phyloP scores from a whole-genome alignment of 1,284 basidiomycete genomes.

The Austropuccinia psidii region DNA sequence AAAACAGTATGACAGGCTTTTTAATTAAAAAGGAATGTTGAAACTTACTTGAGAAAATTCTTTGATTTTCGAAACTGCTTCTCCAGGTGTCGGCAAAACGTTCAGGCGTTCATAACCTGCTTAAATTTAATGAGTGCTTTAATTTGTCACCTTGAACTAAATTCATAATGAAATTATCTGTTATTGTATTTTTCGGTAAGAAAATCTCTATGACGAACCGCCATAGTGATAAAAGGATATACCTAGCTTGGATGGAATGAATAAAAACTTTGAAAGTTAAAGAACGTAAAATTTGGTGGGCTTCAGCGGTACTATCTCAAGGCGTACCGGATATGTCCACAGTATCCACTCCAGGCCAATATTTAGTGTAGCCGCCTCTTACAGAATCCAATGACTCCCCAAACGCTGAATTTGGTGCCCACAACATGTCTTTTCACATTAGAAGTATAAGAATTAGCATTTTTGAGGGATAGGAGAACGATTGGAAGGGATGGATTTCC shows the following conservation, averaged over 20 bases:
- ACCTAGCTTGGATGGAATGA: neutral
- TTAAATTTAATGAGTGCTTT: neutral
- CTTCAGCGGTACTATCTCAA: neutral
- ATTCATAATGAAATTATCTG: neutral
- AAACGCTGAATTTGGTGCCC: conserved; percentile 28
- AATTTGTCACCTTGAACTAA: neutral
- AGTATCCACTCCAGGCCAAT: conserved; percentile 28
- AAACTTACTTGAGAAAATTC: conserved; percentile 23
- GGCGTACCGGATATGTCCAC: conserved; percentile 33
- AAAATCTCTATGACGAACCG: neutral
- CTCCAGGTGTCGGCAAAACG: neutral
- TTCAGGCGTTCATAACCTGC: conserved; percentile 14
- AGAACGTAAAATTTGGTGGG: neutral
- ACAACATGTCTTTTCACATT: conserved; percentile 2
- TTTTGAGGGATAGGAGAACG: neutral
- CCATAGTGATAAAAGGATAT: conserved; percentile 36
- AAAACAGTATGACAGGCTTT: too few species aligned
- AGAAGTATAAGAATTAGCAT: neutral
- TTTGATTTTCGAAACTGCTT: conserved; percentile 20
- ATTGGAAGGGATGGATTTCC: neutral
- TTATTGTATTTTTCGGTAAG: neutral
- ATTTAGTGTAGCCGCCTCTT: conserved; percentile 24
- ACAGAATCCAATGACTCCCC: neutral
- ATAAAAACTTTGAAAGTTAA: neutral
- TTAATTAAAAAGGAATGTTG: too few species aligned